These are phyloP conservation scores for Batrachochytrium dendrobatidis DNA, from an alignment of 371 early-diverging fungal genomes.

Conservation along the genomic window DNA sequence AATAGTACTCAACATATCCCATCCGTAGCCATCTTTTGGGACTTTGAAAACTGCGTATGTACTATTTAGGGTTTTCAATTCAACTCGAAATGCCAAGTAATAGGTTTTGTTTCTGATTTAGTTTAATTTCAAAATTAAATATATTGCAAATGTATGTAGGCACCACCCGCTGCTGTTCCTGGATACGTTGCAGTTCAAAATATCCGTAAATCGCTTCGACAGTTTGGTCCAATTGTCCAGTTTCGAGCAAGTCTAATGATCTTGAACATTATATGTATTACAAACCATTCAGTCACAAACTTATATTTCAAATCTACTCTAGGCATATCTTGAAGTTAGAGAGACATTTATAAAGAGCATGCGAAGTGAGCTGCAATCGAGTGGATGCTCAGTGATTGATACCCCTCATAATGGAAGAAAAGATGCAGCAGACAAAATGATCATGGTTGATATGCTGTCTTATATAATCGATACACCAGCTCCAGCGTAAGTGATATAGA, in stretches of 20 bases:
- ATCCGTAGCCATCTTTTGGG: conserved; percentile 28
- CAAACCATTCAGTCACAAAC: no score
- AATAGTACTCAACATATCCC: no score
- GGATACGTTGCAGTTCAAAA: conserved; percentile 20
- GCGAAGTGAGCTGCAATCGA: conserved; percentile 16
- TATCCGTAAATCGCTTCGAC: conserved; percentile 11
- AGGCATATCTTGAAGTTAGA: conserved; percentile 16
- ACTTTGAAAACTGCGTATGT: conserved; percentile 19
- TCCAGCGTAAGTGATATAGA: conserved; percentile 11
- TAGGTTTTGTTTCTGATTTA: background rate
- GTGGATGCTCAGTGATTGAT: conserved; percentile 16
- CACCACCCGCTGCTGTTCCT: conserved; percentile 16
- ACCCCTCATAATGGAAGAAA: conserved; percentile 17
- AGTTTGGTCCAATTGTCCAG: conserved; percentile 11
- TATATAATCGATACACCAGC: conserved; percentile 18
- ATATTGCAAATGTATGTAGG: background rate
- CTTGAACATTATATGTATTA: background rate
- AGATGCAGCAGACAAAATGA: conserved; percentile 27
- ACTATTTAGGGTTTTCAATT: background rate
- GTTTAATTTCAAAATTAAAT: background rate
- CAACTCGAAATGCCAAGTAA: background rate
- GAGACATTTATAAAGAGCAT: conserved; percentile 11
- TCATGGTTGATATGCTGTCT: conserved; percentile 18
- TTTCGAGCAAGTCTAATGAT: conserved; percentile 11
- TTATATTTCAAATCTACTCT: background rate